A percentile compares a stretch with the other conserved stretches of the same genome.
Evolutionary conservation across 371 early-diverging fungal species (phyloP).

Genomic region (Mucor piriformis): DNA sequence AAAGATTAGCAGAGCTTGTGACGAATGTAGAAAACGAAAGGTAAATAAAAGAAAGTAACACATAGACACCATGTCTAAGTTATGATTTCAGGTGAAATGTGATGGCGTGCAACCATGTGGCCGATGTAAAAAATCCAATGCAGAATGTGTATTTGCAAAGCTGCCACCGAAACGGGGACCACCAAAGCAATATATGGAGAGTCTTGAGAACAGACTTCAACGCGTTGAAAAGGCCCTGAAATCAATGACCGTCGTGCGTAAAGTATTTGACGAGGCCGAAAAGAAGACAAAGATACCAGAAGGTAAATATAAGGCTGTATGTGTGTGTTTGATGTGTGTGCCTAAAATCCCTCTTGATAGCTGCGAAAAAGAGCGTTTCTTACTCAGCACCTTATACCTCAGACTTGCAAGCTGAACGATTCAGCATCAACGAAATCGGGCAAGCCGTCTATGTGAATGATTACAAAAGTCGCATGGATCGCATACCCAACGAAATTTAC

Average conservation of each 20-base stretch:
- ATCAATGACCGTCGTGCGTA: slow-evolving; percentile 27
- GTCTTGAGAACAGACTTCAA: slow-evolving; percentile 46
- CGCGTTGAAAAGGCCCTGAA: slow-evolving; percentile 49
- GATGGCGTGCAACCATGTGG: slow-evolving; percentile 55
- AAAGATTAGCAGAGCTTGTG: slow-evolving; percentile 52
- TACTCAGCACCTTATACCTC: slow-evolving; percentile 33
- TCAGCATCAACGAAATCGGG: slow-evolving; percentile 46
- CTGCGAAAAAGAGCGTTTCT: slow-evolving; percentile 10
- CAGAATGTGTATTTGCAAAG: slow-evolving; percentile 48
- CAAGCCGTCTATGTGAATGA: slow-evolving; percentile 50
- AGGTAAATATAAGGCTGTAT: neutral
- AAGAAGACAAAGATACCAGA: neutral
- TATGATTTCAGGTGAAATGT: slow-evolving; percentile 45
- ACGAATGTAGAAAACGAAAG: slow-evolving; percentile 58
- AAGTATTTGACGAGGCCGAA: slow-evolving; percentile 29
- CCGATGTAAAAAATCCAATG: slow-evolving; percentile 43
- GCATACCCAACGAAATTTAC: slow-evolving; percentile 33
- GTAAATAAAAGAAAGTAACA: slow-evolving; percentile 27
- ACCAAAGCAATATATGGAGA: slow-evolving; percentile 54
- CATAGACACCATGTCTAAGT: neutral
- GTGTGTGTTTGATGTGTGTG: neutral
- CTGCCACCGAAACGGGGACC: slow-evolving; percentile 48
- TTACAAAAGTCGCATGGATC: slow-evolving; percentile 30
- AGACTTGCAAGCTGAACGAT: slow-evolving; percentile 27
- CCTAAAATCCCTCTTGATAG: too few species aligned